Percentiles rank a stretch among this genome's conserved stretches.
Conservation (phyloP, 1,284 basidiomycete species). For the Porogramme epimiltina region DNA sequence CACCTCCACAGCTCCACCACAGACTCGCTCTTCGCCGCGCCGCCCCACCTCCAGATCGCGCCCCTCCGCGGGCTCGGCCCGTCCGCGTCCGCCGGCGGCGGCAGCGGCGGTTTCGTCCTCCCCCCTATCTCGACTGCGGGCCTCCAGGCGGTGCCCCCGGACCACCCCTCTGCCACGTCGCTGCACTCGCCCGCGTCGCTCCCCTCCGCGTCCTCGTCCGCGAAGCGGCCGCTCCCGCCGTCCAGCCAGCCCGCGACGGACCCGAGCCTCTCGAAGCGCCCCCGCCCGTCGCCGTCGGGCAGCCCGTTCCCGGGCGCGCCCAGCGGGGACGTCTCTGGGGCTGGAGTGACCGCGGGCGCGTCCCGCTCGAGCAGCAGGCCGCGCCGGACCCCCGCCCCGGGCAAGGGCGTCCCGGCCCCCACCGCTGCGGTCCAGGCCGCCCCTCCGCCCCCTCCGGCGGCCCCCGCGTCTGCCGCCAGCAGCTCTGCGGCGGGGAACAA, state of each 20-base stretch:
- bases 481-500: constrained; percentile 1
- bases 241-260: constrained; percentile 15
- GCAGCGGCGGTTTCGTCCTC: constrained; percentile 11
- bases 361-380: neutral
- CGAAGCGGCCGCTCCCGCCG: constrained; percentile 24
- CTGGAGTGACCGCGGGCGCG: neutral
- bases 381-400: constrained; percentile 6
- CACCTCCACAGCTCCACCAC: neutral
- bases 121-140: constrained; percentile 15
- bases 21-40: constrained; percentile 2
- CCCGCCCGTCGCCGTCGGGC: constrained; percentile 20
- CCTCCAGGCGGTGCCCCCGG: constrained; percentile 1
- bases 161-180: neutral
- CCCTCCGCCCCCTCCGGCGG: no score
- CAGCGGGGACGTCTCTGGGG: constrained; percentile 3
- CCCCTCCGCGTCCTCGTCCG: constrained; percentile 21
- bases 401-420: neutral
- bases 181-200: constrained; percentile 12
- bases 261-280: constrained; percentile 25
- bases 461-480: neutral
- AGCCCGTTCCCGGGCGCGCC: constrained; percentile 10
- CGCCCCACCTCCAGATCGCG: constrained; percentile 14
- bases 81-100: constrained; percentile 1
- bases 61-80: constrained; percentile 13
- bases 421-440: neutral